These are phyloP conservation scores for Besnoitia besnoiti DNA, from an alignment of 169 alveolate species.

Conservation along the genomic window DNA sequence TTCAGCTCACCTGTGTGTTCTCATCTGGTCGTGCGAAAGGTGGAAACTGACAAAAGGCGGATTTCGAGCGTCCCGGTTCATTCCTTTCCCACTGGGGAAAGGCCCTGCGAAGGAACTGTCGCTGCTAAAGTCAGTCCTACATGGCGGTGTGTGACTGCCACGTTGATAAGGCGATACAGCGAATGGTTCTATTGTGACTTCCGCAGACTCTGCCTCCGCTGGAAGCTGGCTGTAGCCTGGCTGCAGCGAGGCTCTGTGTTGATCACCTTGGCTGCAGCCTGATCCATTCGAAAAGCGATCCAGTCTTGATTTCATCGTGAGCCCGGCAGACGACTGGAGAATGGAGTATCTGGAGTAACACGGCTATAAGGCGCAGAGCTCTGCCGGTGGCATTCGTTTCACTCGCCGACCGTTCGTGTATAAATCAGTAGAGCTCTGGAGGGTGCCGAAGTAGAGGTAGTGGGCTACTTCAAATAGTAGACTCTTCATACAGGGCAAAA, in stretches of 20 bases:
- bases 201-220: not conserved
- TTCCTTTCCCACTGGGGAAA: not conserved
- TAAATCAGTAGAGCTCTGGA: not conserved
- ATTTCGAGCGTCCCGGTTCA: not conserved
- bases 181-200: not conserved
- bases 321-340: not conserved
- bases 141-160: not conserved
- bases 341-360: not conserved
- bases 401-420: too few relatives aligned
- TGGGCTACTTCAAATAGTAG: not conserved
- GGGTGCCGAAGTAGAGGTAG: not conserved
- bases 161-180: not conserved
- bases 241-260: not conserved
- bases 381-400: too few relatives aligned
- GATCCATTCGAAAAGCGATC: not conserved
- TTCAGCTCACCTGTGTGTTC: not conserved
- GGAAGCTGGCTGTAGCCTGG: not conserved
- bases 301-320: not conserved
- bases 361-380: too few relatives aligned
- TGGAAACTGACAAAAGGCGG: not conserved
- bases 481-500: too few relatives aligned
- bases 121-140: not conserved
- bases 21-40: not conserved
- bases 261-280: not conserved
- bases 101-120: not conserved